phyloP scores from a whole-genome alignment of 495 filamentous ascomycete genomes.

The Trichoderma parareesei region DNA sequence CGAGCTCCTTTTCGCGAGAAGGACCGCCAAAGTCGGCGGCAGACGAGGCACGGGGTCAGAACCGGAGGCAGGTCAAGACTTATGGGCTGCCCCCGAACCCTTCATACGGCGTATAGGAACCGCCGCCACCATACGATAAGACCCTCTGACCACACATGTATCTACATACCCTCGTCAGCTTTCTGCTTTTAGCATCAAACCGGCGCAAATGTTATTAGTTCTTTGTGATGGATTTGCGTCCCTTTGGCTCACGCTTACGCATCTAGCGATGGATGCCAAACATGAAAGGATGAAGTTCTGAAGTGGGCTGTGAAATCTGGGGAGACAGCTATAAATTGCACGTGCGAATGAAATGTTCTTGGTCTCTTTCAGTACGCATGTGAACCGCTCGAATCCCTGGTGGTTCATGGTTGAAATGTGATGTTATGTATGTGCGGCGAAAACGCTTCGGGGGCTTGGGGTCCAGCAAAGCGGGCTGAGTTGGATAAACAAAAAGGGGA shows the following conservation, averaged over 20 bases:
- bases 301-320: slow-evolving; percentile 1
- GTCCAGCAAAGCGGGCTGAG: no score
- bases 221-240: background rate
- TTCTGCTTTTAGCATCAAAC: background rate
- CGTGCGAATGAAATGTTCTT: background rate
- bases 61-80: slow-evolving; percentile 28
- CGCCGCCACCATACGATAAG: slow-evolving; percentile 18
- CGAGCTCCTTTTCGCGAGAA: slow-evolving; percentile 35
- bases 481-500: background rate
- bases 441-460: no score
- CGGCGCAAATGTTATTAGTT: background rate
- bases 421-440: background rate
- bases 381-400: background rate
- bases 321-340: background rate
- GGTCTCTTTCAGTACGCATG: background rate
- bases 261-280: background rate
- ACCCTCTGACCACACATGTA: slow-evolving; percentile 2
- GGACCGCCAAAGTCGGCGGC: slow-evolving; percentile 36
- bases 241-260: background rate
- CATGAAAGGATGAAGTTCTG: background rate
- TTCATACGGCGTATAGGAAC: slow-evolving; percentile 16
- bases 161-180: background rate
- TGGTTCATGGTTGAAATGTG: background rate
- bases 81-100: slow-evolving; percentile 32
- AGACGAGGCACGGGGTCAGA: slow-evolving; percentile 31